Evolutionary conservation across 108 stramenopile genomes (phyloP), one percentile per base, ranked within the genome.

Genomic region (Mediolabrus comicus): DNA sequence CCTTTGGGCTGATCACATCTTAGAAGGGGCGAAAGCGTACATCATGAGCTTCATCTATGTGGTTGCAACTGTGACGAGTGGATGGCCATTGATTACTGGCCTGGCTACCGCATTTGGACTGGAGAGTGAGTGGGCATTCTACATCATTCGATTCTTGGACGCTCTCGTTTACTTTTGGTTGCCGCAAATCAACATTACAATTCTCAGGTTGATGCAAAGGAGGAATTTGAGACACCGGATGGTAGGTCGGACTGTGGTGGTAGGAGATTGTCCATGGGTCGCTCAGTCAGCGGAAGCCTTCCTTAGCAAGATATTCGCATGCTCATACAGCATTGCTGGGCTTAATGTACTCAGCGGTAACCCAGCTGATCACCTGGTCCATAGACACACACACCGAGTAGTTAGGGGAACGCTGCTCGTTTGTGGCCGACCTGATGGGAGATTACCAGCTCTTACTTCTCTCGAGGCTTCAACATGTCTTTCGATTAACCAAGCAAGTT

Each of bases 241-340:
- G 69, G 87, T 85, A 24, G 83, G 79, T n/a, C 82, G 87, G n/a
- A 88, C 87, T 56, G 78, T 88, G 8, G 87, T 88, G 4, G 46
- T 88, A 22, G 87, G 74, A 22, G 87, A 88, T 60, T 69, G 68
- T 25, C 84, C 87, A 19, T 84, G 82, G 80, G 83, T 88, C 9
- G 72, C 81, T 33, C 84, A 86, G 58, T 35, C 75, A 14, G 81
- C 80, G 1, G 87, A 88, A 19, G 82, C 77, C 1, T 88, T 83
- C 66, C 57, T 84, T 11, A 79, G 76, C 56, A 88, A 88, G 75
- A 79, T 86, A 31, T 88, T 86, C 54, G 69, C 83, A 16, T 76
- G 75, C 33, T 79, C 84, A 9, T 88, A 84, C 74, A 67, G 71
- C 49, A 83, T 88, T 38, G 71, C 78, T 10, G 69, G 81, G 14